Evolutionary conservation across 169 alveolate genomes (phyloP).

Genomic region (Plasmodium vivax): DNA sequence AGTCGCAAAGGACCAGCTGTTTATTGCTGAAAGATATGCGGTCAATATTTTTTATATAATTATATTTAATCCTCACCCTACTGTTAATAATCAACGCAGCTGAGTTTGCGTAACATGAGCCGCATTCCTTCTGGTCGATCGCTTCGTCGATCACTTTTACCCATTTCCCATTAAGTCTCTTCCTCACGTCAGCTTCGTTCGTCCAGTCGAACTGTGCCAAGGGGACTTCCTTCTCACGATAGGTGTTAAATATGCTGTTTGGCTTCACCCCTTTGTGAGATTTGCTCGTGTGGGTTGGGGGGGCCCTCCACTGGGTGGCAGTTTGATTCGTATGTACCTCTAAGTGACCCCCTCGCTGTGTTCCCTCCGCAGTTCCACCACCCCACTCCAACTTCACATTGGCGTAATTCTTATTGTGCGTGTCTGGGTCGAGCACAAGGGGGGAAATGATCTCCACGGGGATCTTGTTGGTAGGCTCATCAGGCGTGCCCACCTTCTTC

Average conservation of each 20-base stretch:
- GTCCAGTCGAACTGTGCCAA: constrained; percentile 65
- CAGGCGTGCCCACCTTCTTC: constrained; percentile 20
- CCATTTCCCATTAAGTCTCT: constrained; percentile 19
- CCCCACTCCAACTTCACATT: not conserved
- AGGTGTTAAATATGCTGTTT: constrained; percentile 36
- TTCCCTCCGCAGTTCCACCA: not conserved
- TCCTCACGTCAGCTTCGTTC: constrained; percentile 49
- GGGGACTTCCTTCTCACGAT: constrained; percentile 1
- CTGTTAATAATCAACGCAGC: constrained; percentile 54
- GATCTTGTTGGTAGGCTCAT: constrained; percentile 45
- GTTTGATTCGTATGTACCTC: not conserved
- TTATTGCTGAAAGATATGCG: constrained; percentile 32
- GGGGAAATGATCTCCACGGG: constrained; percentile 40
- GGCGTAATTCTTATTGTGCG: constrained; percentile 10
- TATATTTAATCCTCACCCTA: constrained; percentile 62
- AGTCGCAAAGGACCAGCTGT: constrained; percentile 42
- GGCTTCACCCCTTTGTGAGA: constrained; percentile 13
- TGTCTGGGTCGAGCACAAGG: constrained; percentile 6
- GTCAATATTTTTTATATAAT: constrained; percentile 53
- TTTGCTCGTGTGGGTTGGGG: not conserved
- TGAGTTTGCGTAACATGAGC: constrained; percentile 72
- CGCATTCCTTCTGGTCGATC: constrained; percentile 62
- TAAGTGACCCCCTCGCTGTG: not conserved
- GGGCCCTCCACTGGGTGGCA: not conserved
- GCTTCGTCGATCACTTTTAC: constrained; percentile 58